These are phyloP conservation scores for Colletotrichum sp. DNA, from an alignment of 2,329 filamentous ascomycete species.

Conservation along the genomic window DNA sequence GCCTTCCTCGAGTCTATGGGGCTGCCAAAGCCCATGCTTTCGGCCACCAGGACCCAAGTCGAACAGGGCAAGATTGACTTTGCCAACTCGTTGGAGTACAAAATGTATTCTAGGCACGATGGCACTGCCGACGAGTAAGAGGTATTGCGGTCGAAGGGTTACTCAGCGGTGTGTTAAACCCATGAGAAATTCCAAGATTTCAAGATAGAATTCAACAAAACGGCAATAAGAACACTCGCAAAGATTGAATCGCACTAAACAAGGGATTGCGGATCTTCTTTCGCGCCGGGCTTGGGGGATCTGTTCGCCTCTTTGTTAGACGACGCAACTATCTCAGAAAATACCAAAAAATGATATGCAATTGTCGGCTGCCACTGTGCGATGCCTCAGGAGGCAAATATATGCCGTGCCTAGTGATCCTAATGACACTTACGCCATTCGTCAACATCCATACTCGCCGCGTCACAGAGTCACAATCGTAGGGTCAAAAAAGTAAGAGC, in stretches of 20 bases:
- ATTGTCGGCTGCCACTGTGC: not conserved
- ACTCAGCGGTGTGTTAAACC: not conserved
- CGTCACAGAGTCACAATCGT: not conserved
- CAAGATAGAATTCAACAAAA: not conserved
- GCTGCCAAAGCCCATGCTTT: conserved; percentile 64
- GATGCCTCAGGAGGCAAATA: not conserved
- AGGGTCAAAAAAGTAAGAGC: not conserved
- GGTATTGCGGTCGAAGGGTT: not conserved
- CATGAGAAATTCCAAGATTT: not conserved
- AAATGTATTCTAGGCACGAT: conserved; percentile 66
- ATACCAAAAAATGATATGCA: not conserved
- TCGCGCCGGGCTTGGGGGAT: not conserved
- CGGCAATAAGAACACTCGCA: not conserved
- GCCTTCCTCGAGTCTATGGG: conserved; percentile 69
- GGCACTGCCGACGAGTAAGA: conserved; percentile 45
- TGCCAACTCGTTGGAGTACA: conserved; percentile 61
- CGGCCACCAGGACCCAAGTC: conserved; percentile 63
- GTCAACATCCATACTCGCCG: not conserved
- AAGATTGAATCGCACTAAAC: not conserved
- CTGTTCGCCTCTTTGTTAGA: not conserved
- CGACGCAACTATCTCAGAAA: not conserved
- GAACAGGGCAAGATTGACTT: conserved; percentile 65
- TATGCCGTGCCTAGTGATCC: not conserved
- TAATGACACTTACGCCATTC: not conserved
- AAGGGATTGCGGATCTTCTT: not conserved